A percentile compares a stretch with the other conserved stretches of the same genome.
Evolutionary conservation across 441 rosid species (phyloP).

Genomic region (Pelargonium fulgidum): DNA sequence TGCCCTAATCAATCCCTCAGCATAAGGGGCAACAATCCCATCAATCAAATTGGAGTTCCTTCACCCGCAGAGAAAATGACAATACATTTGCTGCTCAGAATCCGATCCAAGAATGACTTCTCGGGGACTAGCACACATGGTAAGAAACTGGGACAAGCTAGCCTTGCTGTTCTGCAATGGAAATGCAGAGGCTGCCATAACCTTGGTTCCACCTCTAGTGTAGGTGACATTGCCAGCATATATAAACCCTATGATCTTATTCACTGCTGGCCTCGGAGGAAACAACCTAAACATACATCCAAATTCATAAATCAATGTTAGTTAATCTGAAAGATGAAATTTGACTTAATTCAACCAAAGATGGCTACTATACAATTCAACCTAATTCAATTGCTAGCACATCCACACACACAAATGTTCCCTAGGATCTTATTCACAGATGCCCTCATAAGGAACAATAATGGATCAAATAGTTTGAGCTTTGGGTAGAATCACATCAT

Average conservation of each 20-base stretch:
- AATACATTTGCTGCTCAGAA: slow-evolving; percentile 35
- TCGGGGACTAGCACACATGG: slow-evolving; percentile 24
- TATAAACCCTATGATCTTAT: slow-evolving; percentile 28
- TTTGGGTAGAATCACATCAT: no score
- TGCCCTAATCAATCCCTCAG: slow-evolving; percentile 29
- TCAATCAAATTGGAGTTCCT: slow-evolving; percentile 30
- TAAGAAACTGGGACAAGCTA: slow-evolving; percentile 22
- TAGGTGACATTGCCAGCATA: slow-evolving; percentile 30
- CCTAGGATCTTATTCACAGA: no score
- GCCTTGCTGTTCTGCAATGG: slow-evolving; percentile 26
- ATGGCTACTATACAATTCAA: background rate
- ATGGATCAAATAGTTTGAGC: no score
- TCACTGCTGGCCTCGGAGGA: slow-evolving; percentile 29
- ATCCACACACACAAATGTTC: no score
- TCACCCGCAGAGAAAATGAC: slow-evolving; percentile 48
- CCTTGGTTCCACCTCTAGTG: slow-evolving; percentile 39
- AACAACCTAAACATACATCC: slow-evolving; percentile 27
- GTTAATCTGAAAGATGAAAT: background rate
- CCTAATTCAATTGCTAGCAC: background rate
- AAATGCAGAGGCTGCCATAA: slow-evolving; percentile 44
- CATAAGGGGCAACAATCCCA: slow-evolving; percentile 38
- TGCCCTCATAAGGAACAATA: no score
- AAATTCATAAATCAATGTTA: background rate
- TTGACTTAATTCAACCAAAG: background rate
- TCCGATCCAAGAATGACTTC: slow-evolving; percentile 38